Evolutionary conservation across 306 rosid genomes (phyloP).

Genomic region (Cyamopsis tetragonoloba): DNA sequence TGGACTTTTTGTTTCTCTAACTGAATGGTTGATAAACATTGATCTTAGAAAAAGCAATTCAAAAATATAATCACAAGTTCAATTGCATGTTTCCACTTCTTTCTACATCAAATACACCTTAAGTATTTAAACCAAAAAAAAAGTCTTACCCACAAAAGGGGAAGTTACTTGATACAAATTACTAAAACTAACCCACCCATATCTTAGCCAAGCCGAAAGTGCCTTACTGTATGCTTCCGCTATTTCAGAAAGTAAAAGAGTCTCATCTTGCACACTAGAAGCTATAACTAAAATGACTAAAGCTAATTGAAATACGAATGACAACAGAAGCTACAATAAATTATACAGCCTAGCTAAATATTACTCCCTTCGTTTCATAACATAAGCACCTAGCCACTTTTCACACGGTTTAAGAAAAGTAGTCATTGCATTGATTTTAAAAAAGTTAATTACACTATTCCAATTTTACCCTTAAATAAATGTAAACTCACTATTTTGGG

Average conservation of each 20-base stretch:
- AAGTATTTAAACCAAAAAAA: neutral
- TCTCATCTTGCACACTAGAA: neutral
- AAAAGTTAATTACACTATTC: no score
- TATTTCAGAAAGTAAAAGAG: slow-evolving; percentile 3
- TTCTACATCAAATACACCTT: neutral
- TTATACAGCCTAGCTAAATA: neutral
- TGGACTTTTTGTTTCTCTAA: neutral
- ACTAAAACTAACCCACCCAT: slow-evolving; percentile 11
- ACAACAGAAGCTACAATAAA: neutral
- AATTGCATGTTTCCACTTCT: slow-evolving; percentile 17
- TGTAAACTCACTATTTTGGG: no score
- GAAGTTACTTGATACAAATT: neutral
- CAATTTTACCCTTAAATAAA: no score
- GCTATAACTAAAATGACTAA: neutral
- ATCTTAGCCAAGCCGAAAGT: neutral
- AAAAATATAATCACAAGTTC: slow-evolving; percentile 13
- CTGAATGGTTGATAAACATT: neutral
- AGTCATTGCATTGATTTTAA: no score
- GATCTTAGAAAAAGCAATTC: neutral
- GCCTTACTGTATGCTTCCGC: neutral
- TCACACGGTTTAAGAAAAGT: no score
- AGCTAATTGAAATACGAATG: neutral
- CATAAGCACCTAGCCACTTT: no score
- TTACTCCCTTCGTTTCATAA: no score
- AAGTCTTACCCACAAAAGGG: neutral